Evolutionary conservation across 371 early-diverging fungal species (phyloP).

Genomic region (Globomyces sp.): DNA sequence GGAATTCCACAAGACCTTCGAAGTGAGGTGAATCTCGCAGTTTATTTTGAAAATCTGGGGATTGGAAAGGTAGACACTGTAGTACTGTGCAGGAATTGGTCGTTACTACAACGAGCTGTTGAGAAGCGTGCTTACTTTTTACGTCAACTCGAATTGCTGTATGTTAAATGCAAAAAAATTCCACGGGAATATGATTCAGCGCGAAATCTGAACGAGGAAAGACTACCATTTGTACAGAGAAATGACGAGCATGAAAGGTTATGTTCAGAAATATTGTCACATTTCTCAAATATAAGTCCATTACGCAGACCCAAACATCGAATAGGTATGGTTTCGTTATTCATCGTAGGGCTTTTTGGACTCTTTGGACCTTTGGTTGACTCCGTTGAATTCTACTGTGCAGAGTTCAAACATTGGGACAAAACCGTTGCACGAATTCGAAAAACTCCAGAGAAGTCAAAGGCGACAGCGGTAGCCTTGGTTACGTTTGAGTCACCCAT

Average conservation of each 20-base stretch:
- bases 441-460: slow-evolving; percentile 47
- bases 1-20: slow-evolving; percentile 46
- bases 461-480: slow-evolving; percentile 70
- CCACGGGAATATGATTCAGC: background rate
- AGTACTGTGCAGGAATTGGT: slow-evolving; percentile 50
- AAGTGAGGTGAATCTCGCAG: slow-evolving; percentile 46
- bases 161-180: background rate
- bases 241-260: background rate
- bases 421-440: slow-evolving; percentile 56
- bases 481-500: slow-evolving; percentile 73
- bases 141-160: slow-evolving; percentile 35
- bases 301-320: slow-evolving; percentile 37
- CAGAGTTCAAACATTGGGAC: slow-evolving; percentile 64
- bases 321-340: too few species aligned
- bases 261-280: slow-evolving; percentile 30
- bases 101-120: slow-evolving; percentile 39
- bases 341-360: slow-evolving; percentile 37
- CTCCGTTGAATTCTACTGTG: slow-evolving; percentile 65
- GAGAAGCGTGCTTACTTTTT: slow-evolving; percentile 36
- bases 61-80: slow-evolving; percentile 49
- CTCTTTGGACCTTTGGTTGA: slow-evolving; percentile 60
- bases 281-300: slow-evolving; percentile 32
- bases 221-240: background rate
- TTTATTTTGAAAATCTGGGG: slow-evolving; percentile 43
- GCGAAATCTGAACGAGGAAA: background rate